These are phyloP conservation scores for Fraxinus americana DNA, from an alignment of 257 asterid genomes.

Conservation along the genomic window DNA sequence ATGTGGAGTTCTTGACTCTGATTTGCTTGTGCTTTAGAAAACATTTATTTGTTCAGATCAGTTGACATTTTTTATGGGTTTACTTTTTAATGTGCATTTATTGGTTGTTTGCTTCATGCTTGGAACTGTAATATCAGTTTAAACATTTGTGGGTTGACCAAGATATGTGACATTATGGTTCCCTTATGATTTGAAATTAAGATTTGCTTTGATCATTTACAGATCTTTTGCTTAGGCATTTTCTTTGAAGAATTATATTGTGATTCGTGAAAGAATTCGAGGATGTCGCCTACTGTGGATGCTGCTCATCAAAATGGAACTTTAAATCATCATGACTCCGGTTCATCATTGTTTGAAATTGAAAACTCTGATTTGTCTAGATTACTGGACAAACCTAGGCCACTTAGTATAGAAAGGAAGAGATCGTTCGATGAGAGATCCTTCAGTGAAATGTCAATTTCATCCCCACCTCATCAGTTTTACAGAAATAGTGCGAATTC, in stretches of 20 bases:
- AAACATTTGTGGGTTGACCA: neutral
- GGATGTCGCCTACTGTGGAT: slow-evolving; percentile 61
- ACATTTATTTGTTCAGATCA: slow-evolving; percentile 2
- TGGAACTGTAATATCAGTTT: neutral
- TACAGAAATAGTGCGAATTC: slow-evolving; percentile 57
- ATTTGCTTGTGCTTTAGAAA: slow-evolving; percentile 3
- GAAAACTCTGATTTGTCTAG: slow-evolving; percentile 65
- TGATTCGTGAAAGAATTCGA: slow-evolving; percentile 6
- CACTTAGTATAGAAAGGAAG: slow-evolving; percentile 69
- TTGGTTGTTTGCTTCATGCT: slow-evolving; percentile 3
- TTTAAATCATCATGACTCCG: slow-evolving; percentile 46
- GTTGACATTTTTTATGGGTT: slow-evolving; percentile 25
- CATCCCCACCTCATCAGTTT: slow-evolving; percentile 63
- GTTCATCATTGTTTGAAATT: slow-evolving; percentile 66
- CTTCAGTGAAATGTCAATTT: slow-evolving; percentile 68
- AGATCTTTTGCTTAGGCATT: slow-evolving; percentile 27
- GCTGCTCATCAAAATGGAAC: slow-evolving; percentile 52
- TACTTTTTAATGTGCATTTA: slow-evolving; percentile 28
- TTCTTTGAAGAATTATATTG: slow-evolving; percentile 14
- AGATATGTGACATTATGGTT: neutral
- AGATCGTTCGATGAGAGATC: slow-evolving; percentile 93
- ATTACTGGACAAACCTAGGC: slow-evolving; percentile 63
- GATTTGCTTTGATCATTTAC: slow-evolving; percentile 19
- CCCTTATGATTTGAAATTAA: neutral
- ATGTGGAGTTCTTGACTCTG: neutral